Evolutionary conservation across 495 filamentous ascomycete species (phyloP).

Genomic region (Penicillium psychrofluorescens): DNA sequence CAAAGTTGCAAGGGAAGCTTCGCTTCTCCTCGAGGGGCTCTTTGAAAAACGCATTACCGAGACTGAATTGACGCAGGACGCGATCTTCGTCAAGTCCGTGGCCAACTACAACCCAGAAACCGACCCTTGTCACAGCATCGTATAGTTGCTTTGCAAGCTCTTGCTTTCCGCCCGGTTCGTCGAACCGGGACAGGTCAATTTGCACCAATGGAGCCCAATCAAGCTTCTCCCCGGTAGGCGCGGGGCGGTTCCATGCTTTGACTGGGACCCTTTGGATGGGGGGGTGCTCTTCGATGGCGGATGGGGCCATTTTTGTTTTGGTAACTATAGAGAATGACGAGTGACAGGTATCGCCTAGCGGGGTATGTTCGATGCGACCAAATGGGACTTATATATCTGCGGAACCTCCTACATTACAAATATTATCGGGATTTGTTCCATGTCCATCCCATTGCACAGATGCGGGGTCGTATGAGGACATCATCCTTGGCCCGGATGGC

Average conservation of each 20-base stretch:
- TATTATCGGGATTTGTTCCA: too few species aligned
- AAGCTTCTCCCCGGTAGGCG: conserved; percentile 20
- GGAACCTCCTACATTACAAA: too few species aligned
- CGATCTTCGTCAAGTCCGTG: conserved; percentile 28
- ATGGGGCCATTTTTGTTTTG: conserved; percentile 21
- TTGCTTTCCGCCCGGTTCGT: conserved; percentile 44
- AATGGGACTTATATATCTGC: too few species aligned
- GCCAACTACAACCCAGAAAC: conserved; percentile 25
- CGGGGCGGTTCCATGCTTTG: conserved; percentile 32
- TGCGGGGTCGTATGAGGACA: conserved; percentile 12
- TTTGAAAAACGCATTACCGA: conserved; percentile 34
- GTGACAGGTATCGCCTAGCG: too few species aligned
- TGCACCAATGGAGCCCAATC: conserved; percentile 48
- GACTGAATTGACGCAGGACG: conserved; percentile 29
- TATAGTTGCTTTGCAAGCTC: conserved; percentile 45
- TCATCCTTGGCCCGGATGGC: conserved; percentile 14
- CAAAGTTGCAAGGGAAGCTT: conserved; percentile 33
- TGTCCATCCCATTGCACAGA: background rate
- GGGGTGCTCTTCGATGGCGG: conserved; percentile 14
- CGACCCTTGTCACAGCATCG: conserved; percentile 46
- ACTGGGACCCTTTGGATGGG: conserved; percentile 10
- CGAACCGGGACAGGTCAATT: conserved; percentile 46
- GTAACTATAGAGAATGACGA: background rate
- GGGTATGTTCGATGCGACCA: too few species aligned
- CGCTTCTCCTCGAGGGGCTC: conserved; percentile 25